A percentile compares a stretch with the other conserved stretches of the same genome.
phyloP scores from a whole-genome alignment of 345 rosid species.

The Geranium rotundifolium region DNA sequence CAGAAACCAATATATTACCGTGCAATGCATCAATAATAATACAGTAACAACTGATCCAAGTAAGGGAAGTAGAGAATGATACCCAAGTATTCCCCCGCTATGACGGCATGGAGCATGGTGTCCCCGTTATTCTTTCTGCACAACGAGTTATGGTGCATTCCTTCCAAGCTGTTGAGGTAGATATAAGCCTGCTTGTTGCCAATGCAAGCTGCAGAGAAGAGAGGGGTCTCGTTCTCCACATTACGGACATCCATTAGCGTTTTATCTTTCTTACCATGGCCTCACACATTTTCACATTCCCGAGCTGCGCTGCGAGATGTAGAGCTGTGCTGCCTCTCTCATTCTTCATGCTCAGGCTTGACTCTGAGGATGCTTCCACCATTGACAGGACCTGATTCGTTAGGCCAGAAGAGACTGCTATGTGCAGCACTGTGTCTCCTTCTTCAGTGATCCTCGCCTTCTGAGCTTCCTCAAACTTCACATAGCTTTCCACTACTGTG shows the following conservation, averaged over 20 bases:
- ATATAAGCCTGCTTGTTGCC: constrained; percentile 32
- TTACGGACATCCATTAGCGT: constrained; percentile 17
- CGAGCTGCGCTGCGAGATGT: constrained; percentile 27
- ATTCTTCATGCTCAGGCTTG: not conserved
- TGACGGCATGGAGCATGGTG: constrained; percentile 28
- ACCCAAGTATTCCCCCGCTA: constrained; percentile 26
- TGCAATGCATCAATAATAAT: too few relatives aligned
- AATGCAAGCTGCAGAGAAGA: constrained; percentile 22
- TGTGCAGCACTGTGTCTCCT: constrained; percentile 32
- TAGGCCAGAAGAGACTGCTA: constrained; percentile 26
- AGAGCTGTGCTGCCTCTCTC: constrained; percentile 29
- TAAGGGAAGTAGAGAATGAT: not conserved
- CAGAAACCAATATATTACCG: not conserved
- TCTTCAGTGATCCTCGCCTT: constrained; percentile 14
- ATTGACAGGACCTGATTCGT: constrained; percentile 11
- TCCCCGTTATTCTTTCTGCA: constrained; percentile 19
- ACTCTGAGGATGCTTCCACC: not conserved
- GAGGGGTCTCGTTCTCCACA: constrained; percentile 26
- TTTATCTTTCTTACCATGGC: constrained; percentile 3
- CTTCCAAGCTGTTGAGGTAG: constrained; percentile 7
- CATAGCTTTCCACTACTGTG: constrained; percentile 14
- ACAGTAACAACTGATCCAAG: not conserved
- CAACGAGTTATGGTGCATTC: not conserved
- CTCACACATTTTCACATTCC: constrained; percentile 23
- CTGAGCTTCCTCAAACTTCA: not conserved